Conservation (phyloP, 441 rosid genomes). For the Rhodomyrtus psidioides region DNA sequence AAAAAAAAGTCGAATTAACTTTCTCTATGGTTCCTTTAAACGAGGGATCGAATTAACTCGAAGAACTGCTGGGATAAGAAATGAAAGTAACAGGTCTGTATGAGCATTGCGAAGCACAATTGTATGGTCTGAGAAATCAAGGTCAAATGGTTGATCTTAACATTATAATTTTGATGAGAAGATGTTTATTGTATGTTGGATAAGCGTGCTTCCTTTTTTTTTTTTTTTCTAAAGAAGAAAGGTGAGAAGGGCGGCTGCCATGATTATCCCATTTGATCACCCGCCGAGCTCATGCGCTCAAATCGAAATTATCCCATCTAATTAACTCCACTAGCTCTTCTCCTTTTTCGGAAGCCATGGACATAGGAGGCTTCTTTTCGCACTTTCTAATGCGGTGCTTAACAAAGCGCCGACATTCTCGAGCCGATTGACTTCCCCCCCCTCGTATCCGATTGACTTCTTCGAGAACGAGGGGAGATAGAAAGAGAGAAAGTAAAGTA, state of each 20-base stretch:
- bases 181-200: neutral
- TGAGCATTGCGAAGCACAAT: neutral
- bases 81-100: neutral
- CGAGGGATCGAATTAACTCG: neutral
- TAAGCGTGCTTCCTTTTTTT: too few relatives aligned
- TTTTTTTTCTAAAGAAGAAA: neutral
- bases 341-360: neutral
- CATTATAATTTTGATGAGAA: accelerated
- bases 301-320: neutral
- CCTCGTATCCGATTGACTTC: neutral
- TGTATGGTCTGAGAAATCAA: neutral
- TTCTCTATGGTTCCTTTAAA: neutral
- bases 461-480: accelerated
- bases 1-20: neutral
- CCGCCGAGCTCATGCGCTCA: neutral
- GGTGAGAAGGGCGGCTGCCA: accelerated
- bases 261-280: neutral
- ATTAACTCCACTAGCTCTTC: neutral
- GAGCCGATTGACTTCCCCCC: neutral
- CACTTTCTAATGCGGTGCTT: neutral
- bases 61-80: too few relatives aligned
- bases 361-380: neutral
- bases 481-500: neutral
- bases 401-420: neutral
- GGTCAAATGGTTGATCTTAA: neutral